Evolutionary conservation across 352 stramenopile species (phyloP).

Genomic region (Phytophthora brassicae): DNA sequence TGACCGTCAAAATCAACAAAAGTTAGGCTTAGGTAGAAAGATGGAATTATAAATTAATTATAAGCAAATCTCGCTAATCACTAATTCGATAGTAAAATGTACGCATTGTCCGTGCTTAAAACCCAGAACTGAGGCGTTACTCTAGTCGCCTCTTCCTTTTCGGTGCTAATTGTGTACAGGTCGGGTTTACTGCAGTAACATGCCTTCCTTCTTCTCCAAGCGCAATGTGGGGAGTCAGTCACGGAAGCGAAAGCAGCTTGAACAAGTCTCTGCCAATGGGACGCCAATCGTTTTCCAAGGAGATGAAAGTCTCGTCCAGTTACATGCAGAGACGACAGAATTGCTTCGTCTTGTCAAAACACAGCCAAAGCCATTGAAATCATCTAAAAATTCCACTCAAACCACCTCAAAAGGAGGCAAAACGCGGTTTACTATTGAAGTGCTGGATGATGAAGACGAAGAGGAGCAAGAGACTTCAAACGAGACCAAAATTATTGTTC

Average conservation of each 20-base stretch:
- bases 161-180: conserved; percentile 24
- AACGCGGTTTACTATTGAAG: conserved; percentile 65
- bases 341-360: conserved; percentile 63
- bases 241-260: conserved; percentile 27
- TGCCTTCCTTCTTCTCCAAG: conserved; percentile 43
- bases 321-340: conserved; percentile 61
- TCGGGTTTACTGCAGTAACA: conserved; percentile 29
- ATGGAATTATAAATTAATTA: conserved; percentile 36
- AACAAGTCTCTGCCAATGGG: conserved; percentile 14
- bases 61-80: too few relatives aligned
- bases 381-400: conserved; percentile 21
- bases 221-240: conserved; percentile 25
- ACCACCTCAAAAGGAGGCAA: conserved; percentile 23
- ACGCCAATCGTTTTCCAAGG: conserved; percentile 34
- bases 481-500: not conserved
- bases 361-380: conserved; percentile 21
- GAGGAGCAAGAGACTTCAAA: conserved; percentile 10
- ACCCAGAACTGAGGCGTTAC: conserved; percentile 19
- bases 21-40: conserved; percentile 33
- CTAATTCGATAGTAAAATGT: too few relatives aligned
- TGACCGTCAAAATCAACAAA: conserved; percentile 48
- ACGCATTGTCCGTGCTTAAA: not conserved
- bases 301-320: conserved; percentile 55
- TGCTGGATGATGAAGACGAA: conserved; percentile 53
- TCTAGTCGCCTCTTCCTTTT: conserved; percentile 4